Evolutionary conservation across 2,329 filamentous ascomycete genomes (phyloP).

Genomic region (Sarocladiaceae sp.): DNA sequence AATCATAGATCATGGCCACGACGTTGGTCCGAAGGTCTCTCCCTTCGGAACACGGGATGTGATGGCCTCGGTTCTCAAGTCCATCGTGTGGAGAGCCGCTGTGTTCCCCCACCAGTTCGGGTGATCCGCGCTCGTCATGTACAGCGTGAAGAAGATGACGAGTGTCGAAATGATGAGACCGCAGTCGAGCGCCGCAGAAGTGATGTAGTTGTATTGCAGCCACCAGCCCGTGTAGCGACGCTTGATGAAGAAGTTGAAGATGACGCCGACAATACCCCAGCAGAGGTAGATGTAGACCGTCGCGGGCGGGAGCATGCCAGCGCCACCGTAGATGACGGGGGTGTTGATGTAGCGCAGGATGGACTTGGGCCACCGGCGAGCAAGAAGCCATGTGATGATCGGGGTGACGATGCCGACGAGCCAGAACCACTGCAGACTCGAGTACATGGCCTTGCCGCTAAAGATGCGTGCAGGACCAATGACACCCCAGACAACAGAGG

Average conservation of each 20-base stretch:
- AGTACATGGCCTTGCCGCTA: conserved; percentile 55
- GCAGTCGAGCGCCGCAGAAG: conserved; percentile 63
- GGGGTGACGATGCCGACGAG: conserved; percentile 59
- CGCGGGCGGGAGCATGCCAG: conserved; percentile 59
- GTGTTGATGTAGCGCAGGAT: conserved; percentile 60
- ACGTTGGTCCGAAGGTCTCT: conserved; percentile 44
- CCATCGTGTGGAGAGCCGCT: conserved; percentile 39
- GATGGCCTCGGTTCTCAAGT: conserved; percentile 37
- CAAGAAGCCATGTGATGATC: conserved; percentile 55
- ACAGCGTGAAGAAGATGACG: conserved; percentile 63
- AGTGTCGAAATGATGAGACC: conserved; percentile 61
- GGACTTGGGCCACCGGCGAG: conserved; percentile 54
- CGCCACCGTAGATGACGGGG: conserved; percentile 62
- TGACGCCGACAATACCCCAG: conserved; percentile 60
- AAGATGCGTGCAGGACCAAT: conserved; percentile 69
- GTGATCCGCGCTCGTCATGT: conserved; percentile 48
- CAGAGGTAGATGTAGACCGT: conserved; percentile 65
- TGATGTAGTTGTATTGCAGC: conserved; percentile 72
- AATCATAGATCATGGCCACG: conserved; percentile 32
- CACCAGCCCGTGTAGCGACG: conserved; percentile 65
- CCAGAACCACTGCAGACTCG: conserved; percentile 63
- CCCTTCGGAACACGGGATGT: conserved; percentile 34
- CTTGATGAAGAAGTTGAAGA: conserved; percentile 64
- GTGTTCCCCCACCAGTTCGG: conserved; percentile 60
- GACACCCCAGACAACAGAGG: conserved; percentile 66